These are phyloP conservation scores for Colletotrichum tropicicola DNA, from an alignment of 2,329 filamentous ascomycete species.

Conservation along the genomic window DNA sequence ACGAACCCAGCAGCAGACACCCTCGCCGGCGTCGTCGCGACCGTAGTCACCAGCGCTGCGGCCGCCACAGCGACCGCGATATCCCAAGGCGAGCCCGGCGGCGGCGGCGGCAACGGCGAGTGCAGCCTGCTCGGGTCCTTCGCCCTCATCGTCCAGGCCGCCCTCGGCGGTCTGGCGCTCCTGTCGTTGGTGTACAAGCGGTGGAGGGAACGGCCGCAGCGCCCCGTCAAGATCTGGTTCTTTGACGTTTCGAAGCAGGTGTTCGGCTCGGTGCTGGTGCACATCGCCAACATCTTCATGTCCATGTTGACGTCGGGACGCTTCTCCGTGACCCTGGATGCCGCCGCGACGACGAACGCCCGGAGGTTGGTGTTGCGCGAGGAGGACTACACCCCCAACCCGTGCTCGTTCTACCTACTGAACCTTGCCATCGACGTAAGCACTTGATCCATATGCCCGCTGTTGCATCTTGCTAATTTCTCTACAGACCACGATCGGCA, in stretches of 20 bases:
- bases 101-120: conserved; percentile 70
- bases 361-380: conserved; percentile 49
- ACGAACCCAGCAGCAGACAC: conserved; percentile 24
- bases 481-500: conserved; percentile 88
- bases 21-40: conserved; percentile 37
- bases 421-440: conserved; percentile 96
- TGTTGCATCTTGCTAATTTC: not conserved
- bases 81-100: conserved; percentile 51
- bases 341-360: conserved; percentile 48
- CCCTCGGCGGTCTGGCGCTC: conserved; percentile 84
- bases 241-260: conserved; percentile 99
- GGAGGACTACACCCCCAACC: conserved; percentile 79
- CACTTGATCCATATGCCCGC: not conserved
- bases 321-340: conserved; percentile 72
- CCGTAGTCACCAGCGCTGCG: conserved; percentile 39
- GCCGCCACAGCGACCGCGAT: conserved; percentile 37
- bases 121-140: conserved; percentile 91
- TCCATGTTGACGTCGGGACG: conserved; percentile 92
- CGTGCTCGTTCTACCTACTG: conserved; percentile 94
- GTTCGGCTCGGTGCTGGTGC: conserved; percentile 89
- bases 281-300: conserved; percentile 94
- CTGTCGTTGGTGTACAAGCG: conserved; percentile 92
- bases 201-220: conserved; percentile 89
- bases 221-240: conserved; percentile 95
- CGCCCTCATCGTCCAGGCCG: conserved; percentile 87